Conservation (phyloP, 176 grass and related monocot genomes). For the Ananas comosus region DNA sequence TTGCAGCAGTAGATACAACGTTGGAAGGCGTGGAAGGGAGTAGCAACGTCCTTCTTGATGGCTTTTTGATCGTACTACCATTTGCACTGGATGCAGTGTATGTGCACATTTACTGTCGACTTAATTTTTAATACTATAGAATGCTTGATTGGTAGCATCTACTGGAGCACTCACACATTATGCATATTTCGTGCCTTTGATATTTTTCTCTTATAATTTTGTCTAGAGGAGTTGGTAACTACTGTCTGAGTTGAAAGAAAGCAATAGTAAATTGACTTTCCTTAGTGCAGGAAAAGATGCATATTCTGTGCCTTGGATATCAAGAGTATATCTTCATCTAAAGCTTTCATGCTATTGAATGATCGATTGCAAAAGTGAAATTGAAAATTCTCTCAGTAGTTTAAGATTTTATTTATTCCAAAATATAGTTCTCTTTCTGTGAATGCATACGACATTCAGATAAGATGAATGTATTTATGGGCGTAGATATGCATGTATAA, state of each 20-base stretch:
- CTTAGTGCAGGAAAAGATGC: slow-evolving; percentile 52
- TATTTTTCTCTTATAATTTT: slow-evolving; percentile 25
- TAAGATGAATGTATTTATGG: too few species aligned
- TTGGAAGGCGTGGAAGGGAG: too few species aligned
- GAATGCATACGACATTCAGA: too few species aligned
- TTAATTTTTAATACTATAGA: background rate
- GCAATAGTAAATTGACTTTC: slow-evolving; percentile 38
- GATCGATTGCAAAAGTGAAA: slow-evolving; percentile 54
- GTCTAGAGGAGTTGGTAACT: slow-evolving; percentile 66
- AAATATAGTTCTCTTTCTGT: too few species aligned
- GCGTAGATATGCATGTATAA: too few species aligned
- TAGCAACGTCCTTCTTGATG: background rate
- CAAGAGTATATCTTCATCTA: slow-evolving; percentile 72
- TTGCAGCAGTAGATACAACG: too few species aligned
- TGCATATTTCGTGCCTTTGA: background rate
- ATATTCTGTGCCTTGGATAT: too few species aligned
- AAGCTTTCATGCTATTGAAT: slow-evolving; percentile 58
- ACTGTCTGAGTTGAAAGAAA: slow-evolving; percentile 71
- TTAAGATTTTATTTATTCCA: too few species aligned
- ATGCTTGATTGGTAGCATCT: background rate
- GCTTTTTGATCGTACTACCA: background rate
- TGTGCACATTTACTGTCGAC: background rate
- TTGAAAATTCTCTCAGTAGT: too few species aligned
- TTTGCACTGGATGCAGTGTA: background rate
- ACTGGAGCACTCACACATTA: background rate